Base-by-base conservation (phyloP, 306 rosid species). In the Glycyrrhiza uralensis region DNA sequence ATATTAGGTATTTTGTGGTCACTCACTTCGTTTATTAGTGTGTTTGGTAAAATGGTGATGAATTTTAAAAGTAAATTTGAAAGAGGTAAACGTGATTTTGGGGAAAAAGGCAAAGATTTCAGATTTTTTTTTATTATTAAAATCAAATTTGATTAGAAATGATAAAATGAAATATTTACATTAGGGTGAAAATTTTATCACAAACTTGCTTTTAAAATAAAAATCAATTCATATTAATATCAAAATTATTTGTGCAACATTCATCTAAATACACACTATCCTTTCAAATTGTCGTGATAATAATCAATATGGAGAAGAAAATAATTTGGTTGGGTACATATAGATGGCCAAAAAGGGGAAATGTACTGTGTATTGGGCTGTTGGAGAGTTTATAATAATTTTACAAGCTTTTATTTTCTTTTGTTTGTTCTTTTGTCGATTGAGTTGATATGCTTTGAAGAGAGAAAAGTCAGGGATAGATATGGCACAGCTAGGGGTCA, bases 401-500 rank as follows among this genome's bases (percentile, higher is more conserved):
- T n/a, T n/a, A n/a, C n/a, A 22, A 0, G 23, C 17, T 49, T 11
- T 19, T 2, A 7, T 23, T 3, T 11, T 24, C 24, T 11, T 11
- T 56, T 56, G 12, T 18, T 60, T 32, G 17, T 59, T 18, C 35
- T 35, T 60, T 18, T 60, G 49, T 36, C 2, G n/a, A 61, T 36
- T 2, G 19, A 17, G 17, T 67, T 33, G 24, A 52, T 42, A 6
- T 63, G 45, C 45, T 1, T 54, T 55, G 1, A 24, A 56, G 47
- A 54, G 70, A 45, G 32, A 39, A n/a, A 49, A 33, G 74, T 26
- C 62, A 44, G 51, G 51, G 72, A 62, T 63, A 22, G 58, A 62
- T 15, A 56, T 17, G 70, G 66, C 28, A 73, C 66, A 66, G 69
- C 66, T 79, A 63, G 4, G n/a, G n/a, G n/a, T n/a, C n/a, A n/a